Base-by-base conservation (phyloP, 2,329 filamentous ascomycete species). In the Davidsoniella eucalypti region DNA sequence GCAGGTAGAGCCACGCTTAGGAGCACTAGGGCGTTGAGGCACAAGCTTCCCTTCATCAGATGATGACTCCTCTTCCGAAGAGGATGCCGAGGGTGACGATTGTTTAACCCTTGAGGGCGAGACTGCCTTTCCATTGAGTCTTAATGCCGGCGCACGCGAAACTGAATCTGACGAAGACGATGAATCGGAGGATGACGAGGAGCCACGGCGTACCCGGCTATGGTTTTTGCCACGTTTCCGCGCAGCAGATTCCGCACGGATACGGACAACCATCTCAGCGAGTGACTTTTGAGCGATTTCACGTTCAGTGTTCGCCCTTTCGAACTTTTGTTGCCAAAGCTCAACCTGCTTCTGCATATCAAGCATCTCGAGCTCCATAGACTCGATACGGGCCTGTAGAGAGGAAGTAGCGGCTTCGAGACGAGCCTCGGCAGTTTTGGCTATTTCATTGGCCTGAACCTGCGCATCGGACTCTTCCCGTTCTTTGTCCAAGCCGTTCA, bases 181-280 rank as follows among this genome's bases (percentile, higher is more conserved):
- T 18, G 51, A 37, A 4, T 33, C 39, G 10, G 42, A 46, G 14
- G 47, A 50, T 7, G 51, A 42, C 26, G 51, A 52, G 7, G 18
- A 38, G 29, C 23, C 36, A 17, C 47, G 46, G 37, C 43, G 51
- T 14, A 21, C 16, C 26, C 29, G 46, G 23, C 25, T 16, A 7
- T 25, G 33, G 3, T 36, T 36, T 8, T 47, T 53, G 23, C 29
- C 43, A n/a, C 47, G 42, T n/a, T 29, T 23, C 2, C 47, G 47
- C 5, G 47, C 42, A 21, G 42, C 23, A 14, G 46, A 52, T 33
- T 53, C 51, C 23, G 45, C 47, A 49, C 87, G 78, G 51, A 95
- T 82, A 56, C 82, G 81, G 57, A 85, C 72, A 10, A 95, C 80
- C 86, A 96, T 92, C 61, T 94, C 85, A 1, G 84, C 81, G 42